phyloP scores from a whole-genome alignment of 768 basidiomycete genomes.

The Russula ochroleuca region DNA sequence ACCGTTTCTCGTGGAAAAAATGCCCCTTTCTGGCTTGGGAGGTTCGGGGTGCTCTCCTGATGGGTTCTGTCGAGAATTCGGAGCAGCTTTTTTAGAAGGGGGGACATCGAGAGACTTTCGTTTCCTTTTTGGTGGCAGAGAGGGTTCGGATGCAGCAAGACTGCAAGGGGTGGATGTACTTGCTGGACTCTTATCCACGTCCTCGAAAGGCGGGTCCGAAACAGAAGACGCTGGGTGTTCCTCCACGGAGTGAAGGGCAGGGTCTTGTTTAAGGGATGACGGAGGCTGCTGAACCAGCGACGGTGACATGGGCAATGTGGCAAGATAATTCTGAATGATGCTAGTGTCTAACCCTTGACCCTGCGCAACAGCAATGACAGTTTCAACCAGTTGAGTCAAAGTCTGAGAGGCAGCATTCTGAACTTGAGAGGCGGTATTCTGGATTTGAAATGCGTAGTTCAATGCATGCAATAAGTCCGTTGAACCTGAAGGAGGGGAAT shows the following conservation, averaged over 20 bases:
- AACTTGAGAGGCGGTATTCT: slow-evolving; percentile 16
- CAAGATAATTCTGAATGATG: slow-evolving; percentile 21
- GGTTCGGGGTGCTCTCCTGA: neutral
- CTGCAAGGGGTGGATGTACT: neutral
- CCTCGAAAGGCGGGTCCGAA: neutral
- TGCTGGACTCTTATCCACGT: neutral
- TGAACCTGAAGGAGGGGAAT: neutral
- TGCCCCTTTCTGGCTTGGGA: slow-evolving; percentile 27
- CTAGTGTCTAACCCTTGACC: slow-evolving; percentile 21
- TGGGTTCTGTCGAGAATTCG: neutral
- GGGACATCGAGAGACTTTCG: neutral
- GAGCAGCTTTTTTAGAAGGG: slow-evolving; percentile 3
- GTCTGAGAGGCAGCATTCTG: slow-evolving; percentile 15
- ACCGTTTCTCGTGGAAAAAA: slow-evolving; percentile 46
- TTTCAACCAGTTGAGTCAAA: slow-evolving; percentile 23
- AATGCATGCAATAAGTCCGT: slow-evolving; percentile 14
- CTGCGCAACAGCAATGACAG: slow-evolving; percentile 24
- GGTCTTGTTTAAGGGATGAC: neutral
- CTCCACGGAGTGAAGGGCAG: neutral
- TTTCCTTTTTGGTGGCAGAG: slow-evolving; percentile 15
- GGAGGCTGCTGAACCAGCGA: neutral
- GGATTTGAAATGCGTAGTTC: slow-evolving; percentile 15
- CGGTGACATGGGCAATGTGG: slow-evolving; percentile 15
- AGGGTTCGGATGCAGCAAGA: neutral
- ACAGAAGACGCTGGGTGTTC: neutral